A percentile compares a stretch with the other conserved stretches of the same genome.
Evolutionary conservation across 169 alveolate species (phyloP).

Genomic region (Plasmodium knowlesi): DNA sequence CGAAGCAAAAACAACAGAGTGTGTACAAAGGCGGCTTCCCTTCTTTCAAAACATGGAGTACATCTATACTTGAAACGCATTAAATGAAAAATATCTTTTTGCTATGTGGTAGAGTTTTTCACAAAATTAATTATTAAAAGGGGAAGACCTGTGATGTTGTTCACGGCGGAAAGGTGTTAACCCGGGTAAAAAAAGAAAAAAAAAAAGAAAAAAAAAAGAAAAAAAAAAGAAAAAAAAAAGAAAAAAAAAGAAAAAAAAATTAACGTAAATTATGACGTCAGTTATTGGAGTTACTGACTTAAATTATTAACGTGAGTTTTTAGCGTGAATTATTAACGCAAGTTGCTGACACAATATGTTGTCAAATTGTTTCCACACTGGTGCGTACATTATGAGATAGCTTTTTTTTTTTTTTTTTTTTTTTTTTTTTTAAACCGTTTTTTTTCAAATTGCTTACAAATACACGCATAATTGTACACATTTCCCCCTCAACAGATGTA

Average conservation of each 20-base stretch:
- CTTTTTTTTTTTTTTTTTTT: constrained; percentile 5
- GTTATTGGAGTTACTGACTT: not conserved
- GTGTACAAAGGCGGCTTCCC: constrained; percentile 6
- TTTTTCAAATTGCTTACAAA: constrained; percentile 8
- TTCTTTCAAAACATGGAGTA: constrained; percentile 13
- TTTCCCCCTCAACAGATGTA: not conserved
- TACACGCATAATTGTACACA: not conserved
- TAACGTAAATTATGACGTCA: not conserved
- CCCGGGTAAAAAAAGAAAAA: constrained; percentile 21
- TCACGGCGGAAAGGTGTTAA: constrained; percentile 8
- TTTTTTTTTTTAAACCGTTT: constrained; percentile 8
- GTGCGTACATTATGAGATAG: constrained; percentile 2
- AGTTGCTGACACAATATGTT: not conserved
- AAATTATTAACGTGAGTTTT: not conserved
- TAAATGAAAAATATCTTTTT: constrained; percentile 26
- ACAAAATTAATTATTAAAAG: constrained; percentile 14
- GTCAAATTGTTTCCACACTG: not conserved
- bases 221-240: constrained; percentile 26
- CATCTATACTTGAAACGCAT: constrained; percentile 5
- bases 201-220: constrained; percentile 33
- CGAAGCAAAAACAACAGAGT: not conserved
- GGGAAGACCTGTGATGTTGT: constrained; percentile 4
- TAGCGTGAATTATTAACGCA: not conserved
- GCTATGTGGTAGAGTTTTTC: constrained; percentile 1
- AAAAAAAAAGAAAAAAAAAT: constrained; percentile 40